Conservation (phyloP, 768 basidiomycete genomes). For the Lactarius sanguifluus region DNA sequence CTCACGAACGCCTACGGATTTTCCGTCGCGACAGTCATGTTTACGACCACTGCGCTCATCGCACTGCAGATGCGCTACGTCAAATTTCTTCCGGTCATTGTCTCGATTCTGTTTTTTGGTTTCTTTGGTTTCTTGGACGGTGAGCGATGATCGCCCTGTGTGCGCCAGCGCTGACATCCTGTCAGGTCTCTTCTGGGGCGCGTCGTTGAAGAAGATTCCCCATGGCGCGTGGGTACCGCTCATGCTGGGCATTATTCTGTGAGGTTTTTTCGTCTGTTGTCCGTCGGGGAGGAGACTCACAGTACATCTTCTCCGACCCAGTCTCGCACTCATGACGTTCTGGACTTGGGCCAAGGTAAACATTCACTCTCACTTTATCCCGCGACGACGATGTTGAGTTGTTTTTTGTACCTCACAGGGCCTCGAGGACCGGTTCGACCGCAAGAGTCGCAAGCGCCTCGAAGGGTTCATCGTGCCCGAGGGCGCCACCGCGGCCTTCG, state of each 20-base stretch:
- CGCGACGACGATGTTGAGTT: background rate
- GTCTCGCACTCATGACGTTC: constrained; percentile 50
- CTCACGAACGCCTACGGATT: constrained; percentile 63
- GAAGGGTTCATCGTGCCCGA: constrained; percentile 50
- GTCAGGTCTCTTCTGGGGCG: constrained; percentile 59
- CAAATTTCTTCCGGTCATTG: constrained; percentile 47
- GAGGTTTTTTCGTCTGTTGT: constrained; percentile 26
- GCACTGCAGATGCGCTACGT: constrained; percentile 57
- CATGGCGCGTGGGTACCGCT: constrained; percentile 69
- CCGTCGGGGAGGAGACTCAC: background rate
- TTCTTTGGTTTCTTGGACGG: constrained; percentile 67
- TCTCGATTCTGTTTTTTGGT: constrained; percentile 49
- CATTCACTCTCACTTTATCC: background rate
- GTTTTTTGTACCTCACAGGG: constrained; percentile 31
- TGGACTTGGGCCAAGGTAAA: constrained; percentile 65
- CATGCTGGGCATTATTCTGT: constrained; percentile 53
- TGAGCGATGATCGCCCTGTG: constrained; percentile 2
- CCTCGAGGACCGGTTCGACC: constrained; percentile 65
- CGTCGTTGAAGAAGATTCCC: constrained; percentile 59
- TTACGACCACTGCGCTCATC: constrained; percentile 57
- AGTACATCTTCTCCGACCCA: constrained; percentile 24
- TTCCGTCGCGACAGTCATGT: constrained; percentile 65
- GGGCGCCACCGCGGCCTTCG: constrained; percentile 24
- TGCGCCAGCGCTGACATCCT: background rate
- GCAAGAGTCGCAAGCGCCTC: constrained; percentile 53